A percentile compares a stretch with the other conserved stretches of the same genome.
phyloP scores from a whole-genome alignment of 2,329 filamentous ascomycete genomes.

The Colletotrichum sp. region DNA sequence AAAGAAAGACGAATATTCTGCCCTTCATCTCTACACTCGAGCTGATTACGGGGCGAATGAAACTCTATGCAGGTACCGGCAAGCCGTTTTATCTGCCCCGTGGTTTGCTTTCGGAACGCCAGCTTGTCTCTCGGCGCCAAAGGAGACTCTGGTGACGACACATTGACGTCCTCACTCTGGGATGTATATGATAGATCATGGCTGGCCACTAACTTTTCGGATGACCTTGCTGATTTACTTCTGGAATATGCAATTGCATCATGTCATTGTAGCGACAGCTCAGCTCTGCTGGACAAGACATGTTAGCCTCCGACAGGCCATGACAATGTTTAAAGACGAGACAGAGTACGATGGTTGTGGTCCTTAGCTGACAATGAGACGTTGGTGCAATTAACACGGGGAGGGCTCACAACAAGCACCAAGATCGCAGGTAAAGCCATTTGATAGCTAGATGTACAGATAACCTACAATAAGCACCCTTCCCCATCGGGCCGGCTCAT shows the following conservation, averaged over 20 bases:
- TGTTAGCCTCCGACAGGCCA: background rate
- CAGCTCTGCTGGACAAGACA: background rate
- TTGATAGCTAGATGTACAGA: slow-evolving; percentile 18
- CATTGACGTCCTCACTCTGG: background rate
- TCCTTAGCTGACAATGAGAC: background rate
- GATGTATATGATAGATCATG: background rate
- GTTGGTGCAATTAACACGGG: background rate
- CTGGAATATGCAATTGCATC: background rate
- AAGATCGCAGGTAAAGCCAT: slow-evolving; percentile 3
- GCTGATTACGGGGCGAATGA: background rate
- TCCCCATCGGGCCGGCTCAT: background rate
- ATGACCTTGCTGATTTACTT: background rate
- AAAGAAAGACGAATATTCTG: background rate
- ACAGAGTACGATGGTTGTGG: background rate
- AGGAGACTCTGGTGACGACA: background rate
- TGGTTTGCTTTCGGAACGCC: background rate
- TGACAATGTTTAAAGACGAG: background rate
- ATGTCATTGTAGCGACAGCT: background rate
- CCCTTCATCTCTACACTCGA: background rate
- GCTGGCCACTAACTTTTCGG: background rate
- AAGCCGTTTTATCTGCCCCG: background rate
- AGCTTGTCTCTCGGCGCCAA: background rate
- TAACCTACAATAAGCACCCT: slow-evolving; percentile 13
- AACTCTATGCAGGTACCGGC: slow-evolving; percentile 2
- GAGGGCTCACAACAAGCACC: background rate